These are phyloP conservation scores for Closterium sp. DNA, from an alignment of 139 green algal genomes.

Conservation along the genomic window DNA sequence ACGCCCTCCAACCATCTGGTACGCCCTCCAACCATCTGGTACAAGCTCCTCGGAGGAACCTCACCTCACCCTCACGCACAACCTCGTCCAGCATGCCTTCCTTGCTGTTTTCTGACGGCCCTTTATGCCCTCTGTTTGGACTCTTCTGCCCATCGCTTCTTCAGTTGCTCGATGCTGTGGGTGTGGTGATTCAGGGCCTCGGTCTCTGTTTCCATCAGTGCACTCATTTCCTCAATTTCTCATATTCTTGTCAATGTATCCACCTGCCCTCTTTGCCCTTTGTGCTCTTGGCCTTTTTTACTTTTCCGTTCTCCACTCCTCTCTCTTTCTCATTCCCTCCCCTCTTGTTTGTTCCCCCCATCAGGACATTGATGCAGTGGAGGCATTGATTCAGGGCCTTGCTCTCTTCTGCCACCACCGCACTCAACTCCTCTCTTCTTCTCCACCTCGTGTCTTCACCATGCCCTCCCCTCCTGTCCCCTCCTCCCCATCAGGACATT, in stretches of 20 bases:
- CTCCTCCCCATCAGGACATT: slow-evolving; percentile 49
- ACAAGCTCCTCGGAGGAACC: not conserved
- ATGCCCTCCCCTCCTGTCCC: not conserved
- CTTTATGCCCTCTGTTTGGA: not conserved
- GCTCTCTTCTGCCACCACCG: slow-evolving; percentile 50
- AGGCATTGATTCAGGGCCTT: slow-evolving; percentile 57
- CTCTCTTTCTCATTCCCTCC: not conserved
- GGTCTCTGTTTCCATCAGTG: slow-evolving; percentile 49
- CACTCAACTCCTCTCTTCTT: slow-evolving; percentile 5
- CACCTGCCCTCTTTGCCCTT: too few relatives aligned
- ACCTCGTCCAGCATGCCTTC: not conserved
- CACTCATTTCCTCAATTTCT: slow-evolving; percentile 17
- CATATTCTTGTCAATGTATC: too few relatives aligned
- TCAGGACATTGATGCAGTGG: slow-evolving; percentile 60
- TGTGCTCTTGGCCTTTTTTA: too few relatives aligned
- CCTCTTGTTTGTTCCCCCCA: not conserved
- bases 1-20: slow-evolving; percentile 58
- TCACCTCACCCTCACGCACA: not conserved
- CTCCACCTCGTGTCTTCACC: not conserved
- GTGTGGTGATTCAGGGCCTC: slow-evolving; percentile 56
- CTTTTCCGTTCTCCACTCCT: not conserved
- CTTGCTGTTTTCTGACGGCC: too few relatives aligned
- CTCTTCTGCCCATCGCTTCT: too few relatives aligned
- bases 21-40: slow-evolving; percentile 59
- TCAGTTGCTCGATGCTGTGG: slow-evolving; percentile 53